phyloP scores from a whole-genome alignment of 768 basidiomycete species.

The Lactifluus subvellereus region DNA sequence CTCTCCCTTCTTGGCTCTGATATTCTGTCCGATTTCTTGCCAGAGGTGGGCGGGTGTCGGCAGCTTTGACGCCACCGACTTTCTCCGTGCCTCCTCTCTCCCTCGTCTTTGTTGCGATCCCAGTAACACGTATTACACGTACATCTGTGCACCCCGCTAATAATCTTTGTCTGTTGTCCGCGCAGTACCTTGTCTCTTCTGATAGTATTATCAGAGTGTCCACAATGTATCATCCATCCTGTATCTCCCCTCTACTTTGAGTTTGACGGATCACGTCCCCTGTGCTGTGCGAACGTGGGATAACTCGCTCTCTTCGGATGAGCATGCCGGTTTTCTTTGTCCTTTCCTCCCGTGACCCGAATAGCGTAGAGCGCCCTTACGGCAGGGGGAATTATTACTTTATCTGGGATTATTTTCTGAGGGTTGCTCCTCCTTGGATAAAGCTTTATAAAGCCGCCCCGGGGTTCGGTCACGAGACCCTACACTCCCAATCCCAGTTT shows the following conservation, averaged over 20 bases:
- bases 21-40: background rate
- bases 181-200: constrained; percentile 8
- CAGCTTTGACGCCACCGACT: constrained; percentile 16
- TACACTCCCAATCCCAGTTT: too few species aligned
- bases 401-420: too few species aligned
- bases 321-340: background rate
- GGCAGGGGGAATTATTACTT: too few species aligned
- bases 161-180: constrained; percentile 1
- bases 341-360: too few species aligned
- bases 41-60: constrained; percentile 72
- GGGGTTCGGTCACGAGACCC: too few species aligned
- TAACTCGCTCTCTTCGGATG: too few species aligned
- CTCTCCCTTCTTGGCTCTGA: constrained; percentile 6
- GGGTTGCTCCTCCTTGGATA: too few species aligned
- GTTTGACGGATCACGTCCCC: background rate
- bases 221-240: constrained; percentile 24
- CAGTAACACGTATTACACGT: constrained; percentile 9
- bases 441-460: too few species aligned
- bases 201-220: constrained; percentile 20
- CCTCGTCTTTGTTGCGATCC: background rate
- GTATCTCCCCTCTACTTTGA: background rate
- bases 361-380: background rate
- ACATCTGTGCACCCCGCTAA: constrained; percentile 14
- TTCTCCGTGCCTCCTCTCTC: constrained; percentile 10
- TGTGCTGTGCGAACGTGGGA: background rate